Evolutionary conservation across 768 basidiomycete species (phyloP), one percentile per base, ranked within the genome.

Genomic region (Tricholoma bakamatsutake): DNA sequence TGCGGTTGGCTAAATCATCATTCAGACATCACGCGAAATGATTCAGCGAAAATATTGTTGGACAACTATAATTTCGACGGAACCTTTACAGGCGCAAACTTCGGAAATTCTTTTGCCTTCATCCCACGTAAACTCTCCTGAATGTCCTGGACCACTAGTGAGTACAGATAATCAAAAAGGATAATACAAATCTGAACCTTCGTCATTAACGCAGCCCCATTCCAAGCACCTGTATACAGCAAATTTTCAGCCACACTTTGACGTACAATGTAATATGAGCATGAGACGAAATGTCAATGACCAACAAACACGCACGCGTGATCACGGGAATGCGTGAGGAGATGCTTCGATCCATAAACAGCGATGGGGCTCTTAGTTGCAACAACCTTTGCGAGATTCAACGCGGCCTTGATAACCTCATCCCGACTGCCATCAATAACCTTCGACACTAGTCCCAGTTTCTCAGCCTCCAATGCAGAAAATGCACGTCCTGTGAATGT

Each of bases 311-410:
- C 82, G 52, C 50, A 89, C 89, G 78, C 79, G 63, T 95, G 86
- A 66, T 96, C 92, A 55, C 88, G 69, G 5, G 90, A 77, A 70
- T 96, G 90, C 12, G 80, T 74, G 49, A 96, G 73, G 0, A 95
- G 69, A 55, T 82, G 83, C 72, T 96, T 97, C 5, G 90, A 85
- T 1, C 87, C 83, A 0, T 78, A 60, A 0, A 90, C 83, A 0
- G 93, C 93, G 3, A 95, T 71, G 0, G 93, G 93, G 33, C 85
- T 88, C 71, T 94, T 94, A 18, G 61, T 58, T 34, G 88, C 87
- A 28, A 94, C 88, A 1, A 77, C 63, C 55, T 71, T 71, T 0
- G 88, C 93, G 12, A 88, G 71, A 12, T 79, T 73, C n/a, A 93
- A 56, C 0, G 91, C 89, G 0, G 79, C 84, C 4, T 70, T 66